These are phyloP conservation scores for Trichoderma sp. DNA, from an alignment of 2,329 filamentous ascomycete genomes.

Conservation along the genomic window DNA sequence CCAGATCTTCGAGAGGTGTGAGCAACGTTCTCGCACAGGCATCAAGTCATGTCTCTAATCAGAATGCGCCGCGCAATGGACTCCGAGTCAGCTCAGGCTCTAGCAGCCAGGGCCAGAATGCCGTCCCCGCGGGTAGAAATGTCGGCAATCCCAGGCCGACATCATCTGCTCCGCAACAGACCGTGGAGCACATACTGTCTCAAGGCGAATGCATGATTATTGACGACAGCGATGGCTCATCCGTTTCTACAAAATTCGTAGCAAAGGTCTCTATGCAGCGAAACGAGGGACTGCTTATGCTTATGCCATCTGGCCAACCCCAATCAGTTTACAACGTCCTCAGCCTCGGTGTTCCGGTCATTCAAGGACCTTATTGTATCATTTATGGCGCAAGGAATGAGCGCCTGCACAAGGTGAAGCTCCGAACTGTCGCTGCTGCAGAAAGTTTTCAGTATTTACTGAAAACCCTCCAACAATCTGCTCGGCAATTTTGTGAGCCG, in stretches of 20 bases:
- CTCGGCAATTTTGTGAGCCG: background rate
- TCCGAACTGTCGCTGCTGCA: constrained; percentile 24
- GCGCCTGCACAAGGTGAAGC: constrained; percentile 25
- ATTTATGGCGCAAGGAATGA: constrained; percentile 20
- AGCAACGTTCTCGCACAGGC: background rate
- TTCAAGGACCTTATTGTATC: constrained; percentile 29
- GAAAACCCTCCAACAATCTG: constrained; percentile 22
- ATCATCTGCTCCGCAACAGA: background rate
- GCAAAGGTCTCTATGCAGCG: constrained; percentile 25
- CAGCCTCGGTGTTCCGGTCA: constrained; percentile 25
- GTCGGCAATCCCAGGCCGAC: background rate
- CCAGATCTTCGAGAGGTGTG: background rate
- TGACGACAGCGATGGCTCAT: background rate
- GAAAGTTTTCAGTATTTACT: constrained; percentile 24
- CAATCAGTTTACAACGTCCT: constrained; percentile 27
- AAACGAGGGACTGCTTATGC: constrained; percentile 26
- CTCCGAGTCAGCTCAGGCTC: background rate
- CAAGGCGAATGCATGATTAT: constrained; percentile 26
- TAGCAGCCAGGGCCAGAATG: background rate
- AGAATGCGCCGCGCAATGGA: background rate
- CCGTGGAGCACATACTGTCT: constrained; percentile 25
- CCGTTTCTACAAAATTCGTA: constrained; percentile 21
- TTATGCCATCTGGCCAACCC: constrained; percentile 24
- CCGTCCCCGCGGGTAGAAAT: background rate
- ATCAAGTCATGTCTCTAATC: background rate